Evolutionary conservation across 495 filamentous ascomycete species (phyloP).

Genomic region (Penicillium canescens): DNA sequence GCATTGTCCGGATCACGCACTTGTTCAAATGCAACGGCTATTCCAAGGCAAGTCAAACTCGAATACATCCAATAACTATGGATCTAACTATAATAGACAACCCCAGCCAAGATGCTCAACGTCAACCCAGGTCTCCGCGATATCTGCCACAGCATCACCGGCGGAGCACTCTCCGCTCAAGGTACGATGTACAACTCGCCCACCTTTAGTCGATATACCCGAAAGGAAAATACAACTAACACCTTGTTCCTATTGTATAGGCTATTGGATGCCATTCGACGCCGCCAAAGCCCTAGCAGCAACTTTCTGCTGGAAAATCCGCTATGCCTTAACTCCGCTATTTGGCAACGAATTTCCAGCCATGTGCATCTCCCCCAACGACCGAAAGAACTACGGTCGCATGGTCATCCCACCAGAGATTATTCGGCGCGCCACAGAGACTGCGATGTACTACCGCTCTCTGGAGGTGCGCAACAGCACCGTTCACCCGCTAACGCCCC

Average conservation of each 20-base stretch:
- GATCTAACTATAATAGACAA: conserved; percentile 59
- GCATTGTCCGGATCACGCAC: conserved; percentile 91
- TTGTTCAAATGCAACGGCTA: conserved; percentile 91
- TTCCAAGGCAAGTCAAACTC: conserved; percentile 65
- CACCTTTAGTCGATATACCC: not conserved
- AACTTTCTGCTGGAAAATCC: conserved; percentile 85
- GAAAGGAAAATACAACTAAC: not conserved
- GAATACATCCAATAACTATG: not conserved
- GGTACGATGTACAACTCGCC: conserved; percentile 48
- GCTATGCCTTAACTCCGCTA: conserved; percentile 79
- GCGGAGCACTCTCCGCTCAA: conserved; percentile 86
- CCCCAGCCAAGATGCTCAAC: conserved; percentile 76
- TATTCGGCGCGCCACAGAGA: conserved; percentile 52
- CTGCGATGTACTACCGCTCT: conserved; percentile 49
- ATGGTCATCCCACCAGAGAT: conserved; percentile 70
- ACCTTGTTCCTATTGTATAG: conserved; percentile 43
- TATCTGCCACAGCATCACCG: conserved; percentile 91
- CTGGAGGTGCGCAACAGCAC: conserved; percentile 25
- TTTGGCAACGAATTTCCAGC: conserved; percentile 81
- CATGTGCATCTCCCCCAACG: conserved; percentile 62
- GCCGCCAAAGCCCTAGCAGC: conserved; percentile 81
- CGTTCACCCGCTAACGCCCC: not conserved
- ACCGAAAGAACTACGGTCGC: conserved; percentile 56
- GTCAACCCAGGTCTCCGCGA: conserved; percentile 79
- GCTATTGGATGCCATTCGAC: conserved; percentile 95